phyloP scores from a whole-genome alignment of 305 asterid genomes.

The Fraxinus sp. region DNA sequence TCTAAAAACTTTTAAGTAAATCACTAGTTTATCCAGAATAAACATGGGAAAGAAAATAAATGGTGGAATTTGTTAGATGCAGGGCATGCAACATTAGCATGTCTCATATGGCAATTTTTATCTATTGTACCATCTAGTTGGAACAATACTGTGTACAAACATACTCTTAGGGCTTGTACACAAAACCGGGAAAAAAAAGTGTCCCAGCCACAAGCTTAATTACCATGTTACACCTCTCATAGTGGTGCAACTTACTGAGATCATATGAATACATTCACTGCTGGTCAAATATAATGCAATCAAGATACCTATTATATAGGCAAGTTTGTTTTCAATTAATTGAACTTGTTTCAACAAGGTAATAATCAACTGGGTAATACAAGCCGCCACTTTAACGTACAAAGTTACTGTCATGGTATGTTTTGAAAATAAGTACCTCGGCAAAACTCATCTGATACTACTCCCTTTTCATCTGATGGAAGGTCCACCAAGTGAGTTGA shows the following conservation, averaged over 20 bases:
- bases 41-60: neutral
- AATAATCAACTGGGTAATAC: neutral
- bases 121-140: neutral
- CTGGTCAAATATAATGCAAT: neutral
- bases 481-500: neutral
- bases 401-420: constrained; percentile 1
- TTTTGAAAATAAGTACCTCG: neutral
- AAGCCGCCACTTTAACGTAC: neutral
- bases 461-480: neutral
- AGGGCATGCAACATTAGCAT: neutral
- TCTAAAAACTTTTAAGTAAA: neutral
- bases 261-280: neutral
- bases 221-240: neutral
- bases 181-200: neutral
- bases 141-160: neutral
- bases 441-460: neutral
- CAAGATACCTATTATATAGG: neutral
- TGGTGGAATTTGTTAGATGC: neutral
- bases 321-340: constrained; percentile 1
- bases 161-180: neutral
- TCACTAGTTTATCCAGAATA: neutral
- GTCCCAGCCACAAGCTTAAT: neutral
- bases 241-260: neutral
- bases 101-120: neutral
- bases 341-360: neutral